Evolutionary conservation across 768 basidiomycete species (phyloP), one percentile per base, ranked within the genome.

Genomic region (Psilocybe azurescens): DNA sequence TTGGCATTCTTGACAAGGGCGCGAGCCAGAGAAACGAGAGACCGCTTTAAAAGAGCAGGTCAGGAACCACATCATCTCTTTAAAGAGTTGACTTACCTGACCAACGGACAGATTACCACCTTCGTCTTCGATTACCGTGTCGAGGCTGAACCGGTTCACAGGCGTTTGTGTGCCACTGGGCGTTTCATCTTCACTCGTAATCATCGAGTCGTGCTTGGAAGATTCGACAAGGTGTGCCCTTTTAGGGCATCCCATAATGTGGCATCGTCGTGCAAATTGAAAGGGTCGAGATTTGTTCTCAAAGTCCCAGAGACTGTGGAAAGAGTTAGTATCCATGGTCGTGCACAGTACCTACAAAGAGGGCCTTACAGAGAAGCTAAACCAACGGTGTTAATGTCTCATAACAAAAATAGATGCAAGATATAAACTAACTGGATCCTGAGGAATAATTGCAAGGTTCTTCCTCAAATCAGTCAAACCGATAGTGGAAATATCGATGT

Each of bases 281-380:
- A 96, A 0, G 96, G 96, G 72, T 97, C 96, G 3, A 97, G 85
- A 71, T 98, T 97, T 48, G 86, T 86, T 53, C 95, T 84, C 20
- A 97, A 75, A 1, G 92, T 94, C 56, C 93, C 93, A 14, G 89
- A 90, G 77, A 93, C 88, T 82, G 75, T 53, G 56, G 67, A 65
- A 10, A 55, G 62, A 29, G 46, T 39, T 20, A 36, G 53, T 49
- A 53, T 58, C 20, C 7, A 30, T 14, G 6, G 39, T 24, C 36
- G 30, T 30, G 9, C n/a, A 16, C 28, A 3, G 18, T 32, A 41
- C 29, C 6, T 36, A 38, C 10, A 20, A 16, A 33, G 1, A 47
- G 24, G 10, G 50, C 68, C 79, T 70, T 70, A 84, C 83, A 85
- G 29, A 85, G 72, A 36, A 85, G 72, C 82, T 84, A 60, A 51